Evolutionary conservation across 1,139 yeast genomes (phyloP).

Genomic region (Zygosaccharomyces pseudobailii): DNA sequence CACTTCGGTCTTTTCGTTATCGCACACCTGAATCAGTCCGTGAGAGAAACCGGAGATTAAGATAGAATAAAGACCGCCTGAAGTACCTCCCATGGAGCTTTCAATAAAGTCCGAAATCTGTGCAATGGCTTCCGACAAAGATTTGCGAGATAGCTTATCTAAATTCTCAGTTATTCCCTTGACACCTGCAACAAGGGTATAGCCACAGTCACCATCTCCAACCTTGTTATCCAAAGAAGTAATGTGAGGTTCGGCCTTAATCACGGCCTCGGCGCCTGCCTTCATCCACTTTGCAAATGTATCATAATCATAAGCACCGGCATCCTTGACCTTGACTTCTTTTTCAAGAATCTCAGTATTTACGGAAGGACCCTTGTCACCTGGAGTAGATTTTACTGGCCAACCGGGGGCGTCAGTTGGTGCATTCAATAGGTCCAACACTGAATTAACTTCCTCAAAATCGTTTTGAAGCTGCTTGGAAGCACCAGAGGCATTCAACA

Average conservation of each 20-base stretch:
- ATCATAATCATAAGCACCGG: conserved; percentile 37
- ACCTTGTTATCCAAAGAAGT: conserved; percentile 84
- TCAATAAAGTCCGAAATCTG: conserved; percentile 75
- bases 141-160: conserved; percentile 42
- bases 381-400: conserved; percentile 39
- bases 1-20: conserved; percentile 33
- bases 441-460: conserved; percentile 38
- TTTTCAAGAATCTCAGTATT: conserved; percentile 38
- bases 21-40: conserved; percentile 38
- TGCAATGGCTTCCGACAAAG: conserved; percentile 52
- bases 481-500: conserved; percentile 58
- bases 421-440: conserved; percentile 53
- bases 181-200: conserved; percentile 80
- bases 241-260: conserved; percentile 67
- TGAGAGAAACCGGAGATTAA: conserved; percentile 64
- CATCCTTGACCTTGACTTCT: conserved; percentile 39
- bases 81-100: conserved; percentile 92
- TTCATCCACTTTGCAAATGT: conserved; percentile 36
- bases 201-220: conserved; percentile 98
- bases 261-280: conserved; percentile 48
- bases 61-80: conserved; percentile 89
- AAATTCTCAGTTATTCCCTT: conserved; percentile 59
- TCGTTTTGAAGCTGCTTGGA: conserved; percentile 34
- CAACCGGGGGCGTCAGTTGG: conserved; percentile 82
- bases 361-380: conserved; percentile 29